phyloP scores from a whole-genome alignment of 345 rosid species.

The Dipteronia dyeriana region DNA sequence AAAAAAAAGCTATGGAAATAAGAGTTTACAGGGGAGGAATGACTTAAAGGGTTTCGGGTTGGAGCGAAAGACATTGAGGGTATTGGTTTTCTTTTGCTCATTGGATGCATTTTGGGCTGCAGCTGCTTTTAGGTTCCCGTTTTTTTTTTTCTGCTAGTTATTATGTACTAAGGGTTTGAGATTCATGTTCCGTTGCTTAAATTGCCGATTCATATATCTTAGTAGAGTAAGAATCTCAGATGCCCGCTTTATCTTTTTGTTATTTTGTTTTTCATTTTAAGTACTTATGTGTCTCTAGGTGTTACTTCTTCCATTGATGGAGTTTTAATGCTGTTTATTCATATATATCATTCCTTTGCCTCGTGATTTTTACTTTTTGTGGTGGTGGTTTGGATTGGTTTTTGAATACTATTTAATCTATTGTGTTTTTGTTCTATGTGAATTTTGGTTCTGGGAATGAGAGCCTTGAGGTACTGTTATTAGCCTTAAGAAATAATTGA shows the following conservation, averaged over 20 bases:
- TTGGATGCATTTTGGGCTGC: constrained; percentile 31
- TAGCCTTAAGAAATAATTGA: not conserved
- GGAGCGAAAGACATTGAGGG: constrained; percentile 17
- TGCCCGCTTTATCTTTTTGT: constrained; percentile 28
- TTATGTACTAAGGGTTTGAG: constrained; percentile 27
- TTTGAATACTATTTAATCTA: not conserved
- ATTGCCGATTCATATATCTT: constrained; percentile 21
- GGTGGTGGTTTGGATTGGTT: not conserved
- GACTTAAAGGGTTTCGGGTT: not conserved
- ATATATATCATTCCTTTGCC: constrained; percentile 10
- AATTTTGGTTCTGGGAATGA: not conserved
- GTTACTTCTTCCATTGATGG: constrained; percentile 29
- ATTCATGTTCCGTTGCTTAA: constrained; percentile 25
- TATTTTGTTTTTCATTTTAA: constrained; percentile 14
- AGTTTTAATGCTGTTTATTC: constrained; percentile 30
- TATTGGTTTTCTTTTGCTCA: constrained; percentile 22
- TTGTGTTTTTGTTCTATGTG: not conserved
- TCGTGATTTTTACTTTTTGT: not conserved
- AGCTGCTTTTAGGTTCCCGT: constrained; percentile 19
- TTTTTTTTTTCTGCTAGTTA: constrained; percentile 22
- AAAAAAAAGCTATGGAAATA: constrained; percentile 16
- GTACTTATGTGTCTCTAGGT: constrained; percentile 26
- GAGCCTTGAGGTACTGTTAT: not conserved
- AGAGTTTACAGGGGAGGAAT: constrained; percentile 27
- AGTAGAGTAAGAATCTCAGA: constrained; percentile 39